Evolutionary conservation across 2,329 filamentous ascomycete genomes (phyloP).

Genomic region (Penicillium corylophilum): DNA sequence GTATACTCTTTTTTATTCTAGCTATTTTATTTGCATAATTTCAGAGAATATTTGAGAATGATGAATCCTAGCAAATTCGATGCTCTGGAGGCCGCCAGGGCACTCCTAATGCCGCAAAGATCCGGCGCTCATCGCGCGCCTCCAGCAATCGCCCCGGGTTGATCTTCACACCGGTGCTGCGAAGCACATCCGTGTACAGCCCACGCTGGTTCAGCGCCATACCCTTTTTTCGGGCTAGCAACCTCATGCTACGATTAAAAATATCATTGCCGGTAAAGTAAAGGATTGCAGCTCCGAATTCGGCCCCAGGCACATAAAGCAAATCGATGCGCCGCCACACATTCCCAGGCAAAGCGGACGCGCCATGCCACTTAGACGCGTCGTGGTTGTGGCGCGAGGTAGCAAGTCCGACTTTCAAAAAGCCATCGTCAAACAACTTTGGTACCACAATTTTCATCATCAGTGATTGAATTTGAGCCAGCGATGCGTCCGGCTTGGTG

Average conservation of each 20-base stretch:
- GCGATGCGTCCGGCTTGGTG: conserved; percentile 62
- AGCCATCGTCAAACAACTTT: conserved; percentile 58
- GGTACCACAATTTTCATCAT: conserved; percentile 64
- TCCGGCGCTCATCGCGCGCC: conserved; percentile 70
- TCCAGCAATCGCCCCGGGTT: conserved; percentile 71
- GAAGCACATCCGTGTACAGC: conserved; percentile 69
- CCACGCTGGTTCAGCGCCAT: conserved; percentile 86
- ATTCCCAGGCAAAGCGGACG: conserved; percentile 64
- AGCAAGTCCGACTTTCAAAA: conserved; percentile 70
- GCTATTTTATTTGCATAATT: not conserved
- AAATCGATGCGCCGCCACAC: conserved; percentile 83
- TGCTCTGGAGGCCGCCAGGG: conserved; percentile 77
- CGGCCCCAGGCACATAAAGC: conserved; percentile 73
- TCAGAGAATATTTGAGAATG: too few relatives aligned
- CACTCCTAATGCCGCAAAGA: conserved; percentile 80
- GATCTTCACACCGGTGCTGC: conserved; percentile 58
- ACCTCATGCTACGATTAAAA: conserved; percentile 82
- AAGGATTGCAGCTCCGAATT: conserved; percentile 82
- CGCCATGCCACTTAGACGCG: conserved; percentile 86
- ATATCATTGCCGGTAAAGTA: conserved; percentile 97
- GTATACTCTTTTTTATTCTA: not conserved
- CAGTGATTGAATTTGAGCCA: conserved; percentile 60
- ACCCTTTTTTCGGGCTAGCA: conserved; percentile 74
- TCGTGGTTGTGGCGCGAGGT: conserved; percentile 49
- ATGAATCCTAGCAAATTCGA: conserved; percentile 73